Base-by-base conservation (phyloP, 2,329 filamentous ascomycete genomes). In the Stachybotrys echinatus region DNA sequence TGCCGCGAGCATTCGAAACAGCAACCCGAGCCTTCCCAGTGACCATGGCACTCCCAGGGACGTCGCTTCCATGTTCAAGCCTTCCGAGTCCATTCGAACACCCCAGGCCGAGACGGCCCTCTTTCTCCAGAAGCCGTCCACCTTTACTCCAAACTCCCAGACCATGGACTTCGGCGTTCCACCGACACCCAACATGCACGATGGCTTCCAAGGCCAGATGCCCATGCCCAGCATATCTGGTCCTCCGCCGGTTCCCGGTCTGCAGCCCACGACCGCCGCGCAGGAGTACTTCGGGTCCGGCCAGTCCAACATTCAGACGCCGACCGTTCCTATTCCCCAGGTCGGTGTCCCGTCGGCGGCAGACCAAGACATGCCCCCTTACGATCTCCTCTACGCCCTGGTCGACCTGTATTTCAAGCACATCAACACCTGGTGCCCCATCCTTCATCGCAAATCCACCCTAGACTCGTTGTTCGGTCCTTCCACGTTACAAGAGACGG, bases 321-420 rank as follows among this genome's bases (percentile, higher is more conserved):
- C 84, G 0, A 76, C 74, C 21, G 70, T 83, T 21, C 77, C 75
- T 48, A 74, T 84, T 23, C 68, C 76, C 10, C 71, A 77, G 44
- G 67, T 51, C 14, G 70, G 58, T 6, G 54, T 49, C n/a, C 48
- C 58, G 19, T 49, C 59, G 20, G 54, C 57, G 1, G 50, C 60
- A 3, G 84, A 88, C 57, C 78, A 84, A 47, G 85, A 88, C 50
- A 76, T 91, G 23, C 87, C 87, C 2, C 87, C 87, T 2, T 89
- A 89, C 58, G 86, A 89, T 61, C 70, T 90, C 6, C 70, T 90
- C 1, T 90, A 89, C 59, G 78, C 75, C 3, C 66, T 84, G 2
- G 79, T 81, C 17, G 80, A 83, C 52, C 66, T 84, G 7, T 84
- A 81, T 63, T 84, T 84, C 68, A 82, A 81, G 56, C 80, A 84